A percentile compares a stretch with the other conserved stretches of the same genome.
These are phyloP conservation scores for Agapanthus africanus DNA, from an alignment of 106 monocot genomes.

Conservation along the genomic window DNA sequence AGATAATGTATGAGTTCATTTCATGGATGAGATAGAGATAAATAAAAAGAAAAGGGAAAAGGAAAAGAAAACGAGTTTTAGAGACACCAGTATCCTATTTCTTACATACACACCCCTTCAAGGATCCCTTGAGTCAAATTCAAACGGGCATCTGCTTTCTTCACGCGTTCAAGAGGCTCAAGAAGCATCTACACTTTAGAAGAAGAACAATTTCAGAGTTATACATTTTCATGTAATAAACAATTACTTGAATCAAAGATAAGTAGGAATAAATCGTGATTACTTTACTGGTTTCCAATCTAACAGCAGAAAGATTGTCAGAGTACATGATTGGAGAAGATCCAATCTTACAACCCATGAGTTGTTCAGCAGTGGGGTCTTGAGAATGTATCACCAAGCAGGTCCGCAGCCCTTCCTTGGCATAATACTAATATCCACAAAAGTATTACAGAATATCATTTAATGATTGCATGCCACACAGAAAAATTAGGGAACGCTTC, in stretches of 20 bases:
- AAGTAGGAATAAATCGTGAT: neutral
- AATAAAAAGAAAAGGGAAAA: neutral
- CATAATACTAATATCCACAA: slow-evolving; percentile 55
- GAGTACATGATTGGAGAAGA: slow-evolving; percentile 36
- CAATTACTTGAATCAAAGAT: no score
- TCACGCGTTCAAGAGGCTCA: slow-evolving; percentile 73
- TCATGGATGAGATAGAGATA: no score
- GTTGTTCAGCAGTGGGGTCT: slow-evolving; percentile 53
- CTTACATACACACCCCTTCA: slow-evolving; percentile 87
- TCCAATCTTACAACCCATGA: slow-evolving; percentile 75
- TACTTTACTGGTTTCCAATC: slow-evolving; percentile 82
- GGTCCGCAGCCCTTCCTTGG: slow-evolving; percentile 72
- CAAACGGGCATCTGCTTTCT: slow-evolving; percentile 81
- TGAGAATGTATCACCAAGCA: slow-evolving; percentile 86
- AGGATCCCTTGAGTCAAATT: slow-evolving; percentile 90
- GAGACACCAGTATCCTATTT: no score
- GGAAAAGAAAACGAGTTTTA: no score
- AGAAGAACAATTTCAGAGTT: slow-evolving; percentile 8
- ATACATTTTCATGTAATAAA: no score
- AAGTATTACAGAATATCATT: neutral
- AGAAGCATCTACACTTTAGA: slow-evolving; percentile 61
- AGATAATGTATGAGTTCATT: no score
- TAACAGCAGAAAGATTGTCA: slow-evolving; percentile 59
- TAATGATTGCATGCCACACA: neutral
- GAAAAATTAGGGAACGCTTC: neutral